Evolutionary conservation across 768 basidiomycete species (phyloP).

Genomic region (Podaxis mareebaensis): DNA sequence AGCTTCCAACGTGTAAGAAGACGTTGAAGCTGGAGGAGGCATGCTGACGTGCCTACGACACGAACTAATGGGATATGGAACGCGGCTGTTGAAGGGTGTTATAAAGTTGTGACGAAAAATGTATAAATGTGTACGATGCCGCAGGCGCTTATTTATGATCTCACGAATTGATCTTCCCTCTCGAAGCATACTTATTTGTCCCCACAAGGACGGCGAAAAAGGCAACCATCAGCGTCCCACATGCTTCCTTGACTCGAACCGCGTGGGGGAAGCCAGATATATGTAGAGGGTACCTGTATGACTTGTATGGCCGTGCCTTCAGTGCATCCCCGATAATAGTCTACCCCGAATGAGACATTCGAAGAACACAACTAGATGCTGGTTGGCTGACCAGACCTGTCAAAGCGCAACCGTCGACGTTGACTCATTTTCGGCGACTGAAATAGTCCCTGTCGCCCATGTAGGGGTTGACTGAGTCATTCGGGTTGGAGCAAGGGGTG

Average conservation of each 20-base stretch:
- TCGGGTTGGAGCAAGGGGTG: background rate
- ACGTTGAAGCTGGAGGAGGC: background rate
- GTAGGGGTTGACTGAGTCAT: background rate
- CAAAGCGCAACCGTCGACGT: background rate
- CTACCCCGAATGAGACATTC: background rate
- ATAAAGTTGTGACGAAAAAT: background rate
- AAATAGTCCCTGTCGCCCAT: background rate
- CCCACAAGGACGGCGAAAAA: background rate
- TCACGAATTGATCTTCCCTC: background rate
- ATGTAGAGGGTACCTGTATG: background rate
- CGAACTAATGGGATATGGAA: background rate
- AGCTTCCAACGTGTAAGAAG: background rate
- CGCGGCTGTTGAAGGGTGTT: background rate
- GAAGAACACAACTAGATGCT: background rate
- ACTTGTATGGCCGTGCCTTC: no score
- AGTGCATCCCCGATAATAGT: no score
- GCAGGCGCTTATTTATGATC: conserved; percentile 1
- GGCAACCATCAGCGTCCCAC: background rate
- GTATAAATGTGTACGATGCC: background rate
- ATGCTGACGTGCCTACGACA: background rate
- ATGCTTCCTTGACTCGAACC: background rate
- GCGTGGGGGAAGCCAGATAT: background rate
- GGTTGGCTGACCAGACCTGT: background rate
- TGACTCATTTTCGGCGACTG: background rate
- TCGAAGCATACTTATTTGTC: background rate